Evolutionary conservation across 352 stramenopile genomes (phyloP).

Genomic region (Aphanomyces euteiches): DNA sequence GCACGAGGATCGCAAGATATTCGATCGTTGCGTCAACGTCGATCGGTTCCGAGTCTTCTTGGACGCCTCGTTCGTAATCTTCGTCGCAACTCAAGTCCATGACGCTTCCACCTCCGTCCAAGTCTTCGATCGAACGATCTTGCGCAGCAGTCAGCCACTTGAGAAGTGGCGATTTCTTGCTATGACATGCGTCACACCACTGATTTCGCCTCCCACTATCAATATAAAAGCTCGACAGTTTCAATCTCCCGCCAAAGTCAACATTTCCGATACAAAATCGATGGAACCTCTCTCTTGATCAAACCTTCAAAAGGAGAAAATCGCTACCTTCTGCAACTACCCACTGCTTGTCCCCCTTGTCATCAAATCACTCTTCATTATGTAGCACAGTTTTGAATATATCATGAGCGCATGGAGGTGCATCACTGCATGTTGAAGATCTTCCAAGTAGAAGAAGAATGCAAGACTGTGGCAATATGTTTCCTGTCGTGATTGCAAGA

Average conservation of each 20-base stretch:
- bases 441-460: no score
- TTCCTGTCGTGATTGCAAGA: no score
- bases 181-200: constrained; percentile 8
- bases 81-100: constrained; percentile 9
- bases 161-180: constrained; percentile 1
- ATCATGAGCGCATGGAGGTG: no score
- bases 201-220: constrained; percentile 15
- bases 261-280: no score
- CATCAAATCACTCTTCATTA: no score
- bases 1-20: not conserved
- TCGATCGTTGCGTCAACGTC: not conserved
- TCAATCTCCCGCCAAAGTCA: not conserved
- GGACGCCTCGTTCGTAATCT: not conserved
- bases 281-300: no score
- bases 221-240: constrained; percentile 19
- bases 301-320: no score
- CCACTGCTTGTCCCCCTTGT: no score
- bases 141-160: constrained; percentile 14
- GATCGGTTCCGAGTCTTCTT: constrained; percentile 1
- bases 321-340: no score
- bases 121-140: not conserved
- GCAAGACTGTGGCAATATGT: no score
- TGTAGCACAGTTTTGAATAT: no score
- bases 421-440: no score
- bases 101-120: not conserved